These are phyloP conservation scores for Cicer yamashitae DNA, from an alignment of 306 rosid species.

Conservation along the genomic window DNA sequence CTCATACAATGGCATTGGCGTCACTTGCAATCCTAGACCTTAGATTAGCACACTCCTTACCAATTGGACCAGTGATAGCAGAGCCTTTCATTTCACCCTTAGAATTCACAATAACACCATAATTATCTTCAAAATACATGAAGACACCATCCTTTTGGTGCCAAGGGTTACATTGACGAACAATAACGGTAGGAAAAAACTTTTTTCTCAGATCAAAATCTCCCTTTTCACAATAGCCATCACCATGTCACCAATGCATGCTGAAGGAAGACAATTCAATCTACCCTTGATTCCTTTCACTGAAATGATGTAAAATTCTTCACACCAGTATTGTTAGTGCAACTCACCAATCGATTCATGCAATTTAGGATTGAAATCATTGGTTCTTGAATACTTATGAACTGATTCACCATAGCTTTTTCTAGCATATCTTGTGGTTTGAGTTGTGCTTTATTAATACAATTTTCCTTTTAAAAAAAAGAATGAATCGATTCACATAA, in stretches of 20 bases:
- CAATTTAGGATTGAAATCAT: too few relatives aligned
- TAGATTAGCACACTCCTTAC: slow-evolving; percentile 90
- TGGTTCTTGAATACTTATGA: too few relatives aligned
- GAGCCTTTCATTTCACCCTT: slow-evolving; percentile 97
- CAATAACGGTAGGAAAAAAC: slow-evolving; percentile 87
- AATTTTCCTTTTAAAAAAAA: too few relatives aligned
- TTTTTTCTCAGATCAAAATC: slow-evolving; percentile 90
- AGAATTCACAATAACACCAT: slow-evolving; percentile 82
- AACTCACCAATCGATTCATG: slow-evolving; percentile 54
- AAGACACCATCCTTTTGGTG: slow-evolving; percentile 94
- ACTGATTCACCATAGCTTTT: too few relatives aligned
- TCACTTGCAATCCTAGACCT: slow-evolving; percentile 98
- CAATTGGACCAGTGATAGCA: slow-evolving; percentile 87
- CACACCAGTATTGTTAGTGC: slow-evolving; percentile 87
- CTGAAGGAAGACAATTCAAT: slow-evolving; percentile 81
- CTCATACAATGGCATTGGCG: slow-evolving; percentile 80
- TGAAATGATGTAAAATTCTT: slow-evolving; percentile 86
- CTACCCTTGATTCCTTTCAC: slow-evolving; percentile 92
- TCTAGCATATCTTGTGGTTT: too few relatives aligned
- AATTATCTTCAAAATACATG: slow-evolving; percentile 96
- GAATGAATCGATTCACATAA: too few relatives aligned
- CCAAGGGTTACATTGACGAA: slow-evolving; percentile 89
- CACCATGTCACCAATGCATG: slow-evolving; percentile 95
- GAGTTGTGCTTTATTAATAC: too few relatives aligned
- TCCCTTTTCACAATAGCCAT: slow-evolving; percentile 96